Base-by-base conservation (phyloP, 1,284 basidiomycete species). In the Puccinia sorghi region DNA sequence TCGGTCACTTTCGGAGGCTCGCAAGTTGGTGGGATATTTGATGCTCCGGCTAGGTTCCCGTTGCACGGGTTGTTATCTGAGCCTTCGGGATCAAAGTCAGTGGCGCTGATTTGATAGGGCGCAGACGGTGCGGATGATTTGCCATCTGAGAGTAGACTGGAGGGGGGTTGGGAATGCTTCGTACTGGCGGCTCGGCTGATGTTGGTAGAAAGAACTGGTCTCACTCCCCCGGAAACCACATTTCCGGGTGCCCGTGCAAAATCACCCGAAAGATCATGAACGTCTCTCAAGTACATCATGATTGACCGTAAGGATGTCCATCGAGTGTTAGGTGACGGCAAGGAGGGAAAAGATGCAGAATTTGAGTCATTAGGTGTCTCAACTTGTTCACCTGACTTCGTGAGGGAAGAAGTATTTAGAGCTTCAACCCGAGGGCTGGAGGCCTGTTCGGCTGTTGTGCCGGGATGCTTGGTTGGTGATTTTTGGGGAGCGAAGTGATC, bases 241-340 rank as follows among this genome's bases (percentile, higher is more conserved):
- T 20, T 54, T 17, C 52, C 64, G 48, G 6, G 50, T 17, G 52
- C 20, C 50, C 64, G 48, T 32, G 52, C 41, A 27, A 56, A 22
- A 11, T 77, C 75, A 48, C 64, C 75, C 12, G 75, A 77, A n/a
- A 77, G 66, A 70, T 77, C 75, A 39, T 77, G 75, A 32, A 77
- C 75, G 56, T 77, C 75, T 9, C 75, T 63, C 54, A 77, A 48
- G 43, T 77, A 77, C 75, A 77, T 77, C 75, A 77, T 77, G 32
- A 77, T 69, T 22, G 75, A 77, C 17, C 66, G 63, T 15, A 77
- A 32, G 7, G 56, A 46, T 11, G 63, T 39, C 48, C 61, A 63
- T 13, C 48, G 61, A 41, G 39, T 39, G 63, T 22, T 22, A 7
- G 12, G 25, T n/a, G 73, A 76, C 39, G 64, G 8, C 43, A 22